Conservation (phyloP, 2,329 filamentous ascomycete species). For the Onygenales sp. region DNA sequence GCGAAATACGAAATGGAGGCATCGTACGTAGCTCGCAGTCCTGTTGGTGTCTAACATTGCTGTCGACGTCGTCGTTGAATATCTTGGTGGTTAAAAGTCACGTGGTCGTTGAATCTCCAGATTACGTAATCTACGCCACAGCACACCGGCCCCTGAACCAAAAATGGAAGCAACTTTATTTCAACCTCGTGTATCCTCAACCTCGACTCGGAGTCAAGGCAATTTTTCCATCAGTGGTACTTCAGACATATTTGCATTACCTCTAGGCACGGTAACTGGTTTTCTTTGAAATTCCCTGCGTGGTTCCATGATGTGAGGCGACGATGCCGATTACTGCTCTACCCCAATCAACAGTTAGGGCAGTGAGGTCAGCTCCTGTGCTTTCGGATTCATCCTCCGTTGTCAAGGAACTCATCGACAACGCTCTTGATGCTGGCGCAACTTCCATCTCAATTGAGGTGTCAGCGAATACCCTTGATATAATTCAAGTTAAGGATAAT, state of each 20-base stretch:
- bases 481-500: slow-evolving; percentile 56
- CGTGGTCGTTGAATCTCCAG: not conserved
- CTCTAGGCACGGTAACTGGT: not conserved
- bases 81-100: not conserved
- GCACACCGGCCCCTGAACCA: not conserved
- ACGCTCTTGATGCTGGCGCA: slow-evolving; percentile 55
- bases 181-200: not conserved
- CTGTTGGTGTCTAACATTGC: not conserved
- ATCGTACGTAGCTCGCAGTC: slow-evolving; percentile 8
- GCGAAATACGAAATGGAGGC: slow-evolving; percentile 22
- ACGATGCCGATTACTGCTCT: slow-evolving; percentile 39
- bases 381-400: slow-evolving; percentile 48
- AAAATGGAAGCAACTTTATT: not conserved
- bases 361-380: slow-evolving; percentile 49
- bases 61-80: not conserved
- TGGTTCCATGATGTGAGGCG: not conserved
- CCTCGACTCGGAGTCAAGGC: not conserved
- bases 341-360: slow-evolving; percentile 34
- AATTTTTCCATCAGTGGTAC: too few species aligned
- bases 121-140: not conserved
- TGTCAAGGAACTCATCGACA: slow-evolving; percentile 58
- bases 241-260: too few species aligned
- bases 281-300: not conserved
- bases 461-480: slow-evolving; percentile 48
- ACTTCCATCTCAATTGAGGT: slow-evolving; percentile 51